A percentile compares a stretch with the other conserved stretches of the same genome.
phyloP scores from a whole-genome alignment of 139 green algal species.

The Pleodorina starrii region DNA sequence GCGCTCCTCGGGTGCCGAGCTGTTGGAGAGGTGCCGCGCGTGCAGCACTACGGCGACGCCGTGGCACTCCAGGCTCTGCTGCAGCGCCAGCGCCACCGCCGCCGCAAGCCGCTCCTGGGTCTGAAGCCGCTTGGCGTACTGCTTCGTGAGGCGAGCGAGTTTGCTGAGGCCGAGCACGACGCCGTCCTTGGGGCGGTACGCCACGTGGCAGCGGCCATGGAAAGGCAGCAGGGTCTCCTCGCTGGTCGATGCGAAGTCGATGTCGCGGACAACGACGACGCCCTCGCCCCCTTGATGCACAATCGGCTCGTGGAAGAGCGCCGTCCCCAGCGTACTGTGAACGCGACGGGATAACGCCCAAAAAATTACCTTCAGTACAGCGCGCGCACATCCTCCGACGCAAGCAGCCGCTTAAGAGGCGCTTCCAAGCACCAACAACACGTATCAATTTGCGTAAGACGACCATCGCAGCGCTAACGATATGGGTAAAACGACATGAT shows the following conservation, averaged over 20 bases:
- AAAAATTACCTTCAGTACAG: no score
- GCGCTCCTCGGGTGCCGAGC: background rate
- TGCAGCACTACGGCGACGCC: constrained; percentile 80
- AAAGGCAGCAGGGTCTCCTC: constrained; percentile 91
- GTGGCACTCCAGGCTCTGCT: constrained; percentile 58
- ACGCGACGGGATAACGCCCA: background rate
- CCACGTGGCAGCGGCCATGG: constrained; percentile 91
- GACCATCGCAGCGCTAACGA: no score
- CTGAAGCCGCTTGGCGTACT: constrained; percentile 84
- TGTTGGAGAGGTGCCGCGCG: constrained; percentile 72
- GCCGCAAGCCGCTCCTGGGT: constrained; percentile 75
- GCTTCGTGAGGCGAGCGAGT: constrained; percentile 85
- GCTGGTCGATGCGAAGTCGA: constrained; percentile 89
- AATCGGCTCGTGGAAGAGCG: constrained; percentile 87
- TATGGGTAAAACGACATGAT: background rate
- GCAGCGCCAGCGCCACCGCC: constrained; percentile 69
- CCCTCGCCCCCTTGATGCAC: constrained; percentile 66
- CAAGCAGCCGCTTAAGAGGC: no score
- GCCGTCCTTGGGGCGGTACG: constrained; percentile 87
- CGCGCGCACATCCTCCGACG: no score
- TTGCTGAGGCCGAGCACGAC: constrained; percentile 91
- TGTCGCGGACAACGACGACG: constrained; percentile 92
- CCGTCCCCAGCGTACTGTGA: constrained; percentile 77
- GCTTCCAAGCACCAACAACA: no score
- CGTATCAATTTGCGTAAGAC: no score